Evolutionary conservation across 805 yeast genomes (phyloP), one percentile per base, ranked within the genome.

Genomic region (Wickerhamomyces bisporus): DNA sequence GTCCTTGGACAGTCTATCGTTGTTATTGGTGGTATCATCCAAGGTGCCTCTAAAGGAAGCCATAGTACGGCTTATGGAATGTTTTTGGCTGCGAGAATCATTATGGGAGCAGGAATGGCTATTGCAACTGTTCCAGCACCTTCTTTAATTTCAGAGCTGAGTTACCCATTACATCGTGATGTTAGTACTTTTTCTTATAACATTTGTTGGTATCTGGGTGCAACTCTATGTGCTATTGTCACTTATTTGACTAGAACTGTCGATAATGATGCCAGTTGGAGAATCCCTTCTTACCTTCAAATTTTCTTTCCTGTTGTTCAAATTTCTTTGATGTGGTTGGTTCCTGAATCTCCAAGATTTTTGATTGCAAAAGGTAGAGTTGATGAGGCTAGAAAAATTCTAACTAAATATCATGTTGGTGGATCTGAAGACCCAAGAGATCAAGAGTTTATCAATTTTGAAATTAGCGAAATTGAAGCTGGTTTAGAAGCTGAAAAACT

Each of bases 311-410:
- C 81, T 2, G 23, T 65, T 3, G 15, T 70, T 23, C 77, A 71
- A 48, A n/a, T 65, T 5, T 5, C 43, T 3, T 49, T 64, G 14
- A 38, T 64, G 26, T 64, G 39, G 41, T 64, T 58, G 5, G 57
- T 69, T 40, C 79, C 79, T 17, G 78, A 73, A 52, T 65, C 72
- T 15, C 78, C 78, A 43, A 60, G 78, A 51, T 73, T 42, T 50
- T 60, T 61, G 32, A 49, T 71, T 38, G 57, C 64, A 23, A 63
- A 60, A 43, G 73, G 71, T 20, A 57, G 62, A 39, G 41, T 53
- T 29, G 72, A 63, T 3, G 56, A 71, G 40, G 80, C 79, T n/a
- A 57, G 59, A 41, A 48, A 41, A 1, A 48, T 73, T 19, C 60
- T 76, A 46, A 35, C 47, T 13, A 63, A 63, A 30, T 48, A 51